phyloP scores from a whole-genome alignment of 2,329 filamentous ascomycete genomes.

The Mycosphaerella sp. region DNA sequence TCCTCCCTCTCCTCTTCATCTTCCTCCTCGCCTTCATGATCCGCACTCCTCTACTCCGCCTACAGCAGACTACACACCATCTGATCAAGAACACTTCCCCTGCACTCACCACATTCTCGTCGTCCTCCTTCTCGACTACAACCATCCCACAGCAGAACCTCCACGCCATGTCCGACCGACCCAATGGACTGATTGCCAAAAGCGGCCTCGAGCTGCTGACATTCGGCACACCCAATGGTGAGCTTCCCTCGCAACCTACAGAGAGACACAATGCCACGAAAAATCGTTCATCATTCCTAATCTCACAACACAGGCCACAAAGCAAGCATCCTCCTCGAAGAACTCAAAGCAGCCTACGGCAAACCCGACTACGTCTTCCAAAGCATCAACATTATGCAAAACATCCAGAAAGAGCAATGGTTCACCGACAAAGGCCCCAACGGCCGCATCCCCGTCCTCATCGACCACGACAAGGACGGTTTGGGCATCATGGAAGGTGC shows the following conservation, averaged over 20 bases:
- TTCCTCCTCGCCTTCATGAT: constrained; percentile 26
- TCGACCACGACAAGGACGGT: constrained; percentile 57
- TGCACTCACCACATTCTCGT: constrained; percentile 5
- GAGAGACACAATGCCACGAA: neutral
- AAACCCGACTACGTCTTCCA: constrained; percentile 53
- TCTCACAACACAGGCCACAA: constrained; percentile 37
- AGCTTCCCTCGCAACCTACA: neutral
- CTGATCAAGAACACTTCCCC: constrained; percentile 17
- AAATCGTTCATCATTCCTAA: neutral
- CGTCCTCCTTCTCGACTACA: constrained; percentile 12
- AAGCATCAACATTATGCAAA: constrained; percentile 52
- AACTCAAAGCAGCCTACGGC: constrained; percentile 60
- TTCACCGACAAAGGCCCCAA: constrained; percentile 58
- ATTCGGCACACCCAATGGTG: constrained; percentile 43
- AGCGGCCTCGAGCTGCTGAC: constrained; percentile 61
- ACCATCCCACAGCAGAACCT: constrained; percentile 2
- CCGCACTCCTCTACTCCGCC: constrained; percentile 21
- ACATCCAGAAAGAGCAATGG: constrained; percentile 62
- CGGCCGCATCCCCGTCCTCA: constrained; percentile 58
- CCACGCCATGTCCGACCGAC: constrained; percentile 32
- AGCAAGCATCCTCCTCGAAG: constrained; percentile 56
- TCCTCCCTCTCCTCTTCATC: constrained; percentile 6
- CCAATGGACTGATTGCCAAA: constrained; percentile 54
- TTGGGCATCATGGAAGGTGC: constrained; percentile 47
- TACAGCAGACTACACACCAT: constrained; percentile 26